Percentiles rank a stretch among this genome's conserved stretches.
Evolutionary conservation across 2,329 filamentous ascomycete genomes (phyloP).

Genomic region (Chaetothyriales sp.): DNA sequence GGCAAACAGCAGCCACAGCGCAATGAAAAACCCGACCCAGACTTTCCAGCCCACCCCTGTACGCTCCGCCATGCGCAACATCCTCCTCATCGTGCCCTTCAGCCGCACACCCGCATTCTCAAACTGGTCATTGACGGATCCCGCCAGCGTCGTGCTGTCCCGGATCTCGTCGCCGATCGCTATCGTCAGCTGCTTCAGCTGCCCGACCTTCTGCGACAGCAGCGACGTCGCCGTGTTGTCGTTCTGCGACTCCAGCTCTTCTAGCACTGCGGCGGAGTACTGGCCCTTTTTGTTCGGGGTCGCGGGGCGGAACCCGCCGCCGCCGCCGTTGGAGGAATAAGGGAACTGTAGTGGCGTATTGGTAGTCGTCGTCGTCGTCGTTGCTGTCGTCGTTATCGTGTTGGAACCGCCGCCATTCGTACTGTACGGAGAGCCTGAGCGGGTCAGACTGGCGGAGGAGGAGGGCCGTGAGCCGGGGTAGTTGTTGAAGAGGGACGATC

Average conservation of each 20-base stretch:
- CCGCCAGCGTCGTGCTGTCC: slow-evolving; percentile 70
- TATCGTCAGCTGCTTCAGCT: slow-evolving; percentile 54
- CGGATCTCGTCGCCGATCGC: slow-evolving; percentile 94
- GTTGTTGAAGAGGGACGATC: slow-evolving; percentile 53
- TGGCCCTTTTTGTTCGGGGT: slow-evolving; percentile 48
- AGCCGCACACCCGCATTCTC: slow-evolving; percentile 69
- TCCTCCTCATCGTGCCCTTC: slow-evolving; percentile 87
- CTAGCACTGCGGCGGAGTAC: slow-evolving; percentile 81
- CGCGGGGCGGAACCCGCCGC: slow-evolving; percentile 7
- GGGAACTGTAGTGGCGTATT: slow-evolving; percentile 1
- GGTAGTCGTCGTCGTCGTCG: slow-evolving; percentile 1
- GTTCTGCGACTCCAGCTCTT: slow-evolving; percentile 91
- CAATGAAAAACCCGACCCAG: slow-evolving; percentile 79
- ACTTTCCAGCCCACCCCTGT: slow-evolving; percentile 95
- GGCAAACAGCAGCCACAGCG: slow-evolving; percentile 66
- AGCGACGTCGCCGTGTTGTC: slow-evolving; percentile 50
- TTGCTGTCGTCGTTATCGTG: slow-evolving; percentile 6
- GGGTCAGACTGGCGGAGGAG: slow-evolving; percentile 9
- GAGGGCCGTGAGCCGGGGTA: slow-evolving; percentile 16
- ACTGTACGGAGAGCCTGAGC: slow-evolving; percentile 4
- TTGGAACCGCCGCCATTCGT: not conserved
- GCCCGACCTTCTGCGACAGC: slow-evolving; percentile 15
- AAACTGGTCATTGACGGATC: slow-evolving; percentile 93
- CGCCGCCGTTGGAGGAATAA: not conserved
- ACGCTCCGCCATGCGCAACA: slow-evolving; percentile 86